Conservation (phyloP, 306 rosid species). For the Mucuna pruriens region DNA sequence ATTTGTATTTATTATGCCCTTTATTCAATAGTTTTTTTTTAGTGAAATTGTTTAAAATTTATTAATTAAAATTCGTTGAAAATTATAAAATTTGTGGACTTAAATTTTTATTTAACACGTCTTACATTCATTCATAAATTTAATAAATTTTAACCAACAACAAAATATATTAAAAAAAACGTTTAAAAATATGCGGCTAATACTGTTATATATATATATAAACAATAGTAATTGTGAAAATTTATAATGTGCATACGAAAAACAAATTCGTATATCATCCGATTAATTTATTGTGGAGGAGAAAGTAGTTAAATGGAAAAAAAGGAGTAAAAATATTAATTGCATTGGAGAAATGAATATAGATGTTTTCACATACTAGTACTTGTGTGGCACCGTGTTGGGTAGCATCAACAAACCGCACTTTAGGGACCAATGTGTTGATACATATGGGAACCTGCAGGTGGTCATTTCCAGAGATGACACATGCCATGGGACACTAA, state of each 20-base stretch:
- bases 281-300: neutral
- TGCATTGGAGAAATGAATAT: neutral
- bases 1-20: too few species aligned
- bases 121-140: too few species aligned
- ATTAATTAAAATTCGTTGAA: too few species aligned
- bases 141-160: too few species aligned
- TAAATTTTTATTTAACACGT: too few species aligned
- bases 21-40: too few species aligned
- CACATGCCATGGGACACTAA: conserved; percentile 45
- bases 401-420: neutral
- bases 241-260: neutral
- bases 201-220: too few species aligned
- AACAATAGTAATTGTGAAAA: too few species aligned
- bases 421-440: conserved; percentile 20
- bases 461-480: conserved; percentile 30
- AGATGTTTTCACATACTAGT: neutral
- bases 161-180: too few species aligned
- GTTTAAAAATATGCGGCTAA: too few species aligned
- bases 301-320: neutral
- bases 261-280: neutral
- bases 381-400: neutral
- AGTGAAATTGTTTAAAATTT: too few species aligned
- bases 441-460: neutral
- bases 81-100: too few species aligned
- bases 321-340: neutral